phyloP scores from a whole-genome alignment of 2,329 filamentous ascomycete genomes.

The Teratosphaeria zuluensis region DNA sequence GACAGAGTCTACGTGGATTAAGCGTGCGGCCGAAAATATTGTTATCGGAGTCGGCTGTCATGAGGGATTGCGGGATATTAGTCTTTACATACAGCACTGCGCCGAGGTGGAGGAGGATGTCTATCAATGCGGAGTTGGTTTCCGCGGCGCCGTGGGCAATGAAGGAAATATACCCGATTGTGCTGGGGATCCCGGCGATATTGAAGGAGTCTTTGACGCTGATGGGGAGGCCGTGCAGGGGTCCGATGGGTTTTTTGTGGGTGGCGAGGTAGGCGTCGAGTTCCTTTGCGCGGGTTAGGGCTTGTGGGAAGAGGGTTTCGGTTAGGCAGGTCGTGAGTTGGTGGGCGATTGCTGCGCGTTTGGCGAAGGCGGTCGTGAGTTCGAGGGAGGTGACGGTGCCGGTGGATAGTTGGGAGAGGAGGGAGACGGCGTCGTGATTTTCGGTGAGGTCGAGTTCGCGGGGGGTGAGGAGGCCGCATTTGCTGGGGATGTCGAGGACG shows the following conservation, averaged over 20 bases:
- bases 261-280: conserved; percentile 15
- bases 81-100: conserved; percentile 46
- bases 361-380: conserved; percentile 31
- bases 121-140: conserved; percentile 27
- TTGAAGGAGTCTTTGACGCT: conserved; percentile 55
- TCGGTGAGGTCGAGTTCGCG: conserved; percentile 48
- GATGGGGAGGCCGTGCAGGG: conserved; percentile 44
- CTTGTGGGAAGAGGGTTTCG: conserved; percentile 36
- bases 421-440: conserved; percentile 35
- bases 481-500: conserved; percentile 41
- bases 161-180: conserved; percentile 47
- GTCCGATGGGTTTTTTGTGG: conserved; percentile 11
- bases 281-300: conserved; percentile 13
- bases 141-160: conserved; percentile 17
- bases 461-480: conserved; percentile 41
- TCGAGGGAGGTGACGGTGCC: conserved; percentile 13
- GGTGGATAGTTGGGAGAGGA: conserved; percentile 28
- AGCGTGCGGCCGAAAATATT: conserved; percentile 38
- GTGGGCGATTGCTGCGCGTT: conserved; percentile 25
- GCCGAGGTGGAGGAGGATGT: conserved; percentile 30
- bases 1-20: conserved; percentile 52
- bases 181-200: conserved; percentile 47
- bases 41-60: conserved; percentile 26
- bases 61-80: conserved; percentile 42
- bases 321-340: conserved; percentile 22